Evolutionary conservation across 805 yeast species (phyloP).

Genomic region (Maudiozyma barnettii): DNA sequence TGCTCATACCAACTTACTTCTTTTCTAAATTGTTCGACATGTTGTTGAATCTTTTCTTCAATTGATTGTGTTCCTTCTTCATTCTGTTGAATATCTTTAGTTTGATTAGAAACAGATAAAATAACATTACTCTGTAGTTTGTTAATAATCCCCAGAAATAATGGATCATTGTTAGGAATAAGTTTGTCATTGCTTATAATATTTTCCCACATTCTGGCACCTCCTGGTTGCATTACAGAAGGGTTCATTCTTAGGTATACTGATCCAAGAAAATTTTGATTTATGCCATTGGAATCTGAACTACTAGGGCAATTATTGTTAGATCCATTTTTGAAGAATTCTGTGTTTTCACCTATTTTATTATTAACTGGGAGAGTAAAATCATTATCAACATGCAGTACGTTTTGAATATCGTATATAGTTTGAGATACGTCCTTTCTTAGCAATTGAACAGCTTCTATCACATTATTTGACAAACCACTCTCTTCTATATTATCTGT

Average conservation of each 20-base stretch:
- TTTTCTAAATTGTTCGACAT: conserved; percentile 22
- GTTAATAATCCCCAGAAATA: conserved; percentile 4
- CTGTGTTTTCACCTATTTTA: not conserved
- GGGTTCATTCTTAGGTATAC: conserved; percentile 10
- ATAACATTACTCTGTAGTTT: conserved; percentile 15
- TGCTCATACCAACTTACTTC: conserved; percentile 35
- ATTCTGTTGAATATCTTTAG: not conserved
- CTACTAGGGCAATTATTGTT: not conserved
- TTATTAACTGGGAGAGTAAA: not conserved
- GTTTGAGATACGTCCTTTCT: conserved; percentile 27
- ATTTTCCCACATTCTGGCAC: conserved; percentile 10
- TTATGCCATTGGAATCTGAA: not conserved
- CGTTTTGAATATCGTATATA: conserved; percentile 23
- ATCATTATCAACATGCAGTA: not conserved
- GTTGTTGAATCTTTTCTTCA: conserved; percentile 2
- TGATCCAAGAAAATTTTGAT: conserved; percentile 3
- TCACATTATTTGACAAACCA: conserved; percentile 19
- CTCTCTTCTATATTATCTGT: conserved; percentile 5
- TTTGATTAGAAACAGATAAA: not conserved
- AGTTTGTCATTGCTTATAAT: conserved; percentile 2
- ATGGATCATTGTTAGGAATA: not conserved
- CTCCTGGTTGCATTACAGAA: conserved; percentile 8
- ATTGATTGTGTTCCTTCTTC: not conserved
- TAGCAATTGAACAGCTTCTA: conserved; percentile 20
- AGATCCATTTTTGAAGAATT: not conserved